phyloP scores from a whole-genome alignment of 108 stramenopile genomes.

The Aureococcus anophagefferens region DNA sequence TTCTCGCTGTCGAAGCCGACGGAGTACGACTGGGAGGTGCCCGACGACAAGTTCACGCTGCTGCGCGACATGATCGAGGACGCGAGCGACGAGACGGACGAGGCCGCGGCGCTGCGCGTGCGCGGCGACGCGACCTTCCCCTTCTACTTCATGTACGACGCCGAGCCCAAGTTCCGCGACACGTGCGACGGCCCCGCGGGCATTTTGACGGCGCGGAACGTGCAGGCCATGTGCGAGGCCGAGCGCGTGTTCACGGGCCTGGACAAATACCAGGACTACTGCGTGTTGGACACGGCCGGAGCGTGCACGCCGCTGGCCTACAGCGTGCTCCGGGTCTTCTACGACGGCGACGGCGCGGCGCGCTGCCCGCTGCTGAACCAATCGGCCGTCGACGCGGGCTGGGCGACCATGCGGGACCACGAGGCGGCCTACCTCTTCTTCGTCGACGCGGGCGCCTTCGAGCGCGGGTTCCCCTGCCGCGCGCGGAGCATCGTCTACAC shows the following conservation, averaged over 20 bases:
- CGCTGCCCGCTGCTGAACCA: not conserved
- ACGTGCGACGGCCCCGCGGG: not conserved
- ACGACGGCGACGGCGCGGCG: not conserved
- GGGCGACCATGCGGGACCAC: not conserved
- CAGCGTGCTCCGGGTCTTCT: not conserved
- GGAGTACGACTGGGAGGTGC: not conserved
- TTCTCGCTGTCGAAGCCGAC: not conserved
- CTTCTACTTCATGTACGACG: not conserved
- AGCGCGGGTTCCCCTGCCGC: not conserved
- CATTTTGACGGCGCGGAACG: not conserved
- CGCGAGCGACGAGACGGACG: not conserved
- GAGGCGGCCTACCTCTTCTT: not conserved
- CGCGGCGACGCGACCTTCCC: not conserved
- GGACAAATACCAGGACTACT: not conserved
- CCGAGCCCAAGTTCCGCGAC: not conserved
- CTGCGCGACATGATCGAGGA: not conserved
- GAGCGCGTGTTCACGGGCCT: not conserved
- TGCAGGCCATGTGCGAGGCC: not conserved
- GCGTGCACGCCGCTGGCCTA: not conserved
- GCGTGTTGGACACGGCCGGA: not conserved
- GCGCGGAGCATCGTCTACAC: constrained; percentile 4
- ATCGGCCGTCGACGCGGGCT: not conserved
- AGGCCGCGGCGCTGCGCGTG: not conserved
- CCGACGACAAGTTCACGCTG: not conserved
- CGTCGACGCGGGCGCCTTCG: not conserved